Conservation (phyloP, 2,329 filamentous ascomycete species). For the Hirsutella thompsonii region DNA sequence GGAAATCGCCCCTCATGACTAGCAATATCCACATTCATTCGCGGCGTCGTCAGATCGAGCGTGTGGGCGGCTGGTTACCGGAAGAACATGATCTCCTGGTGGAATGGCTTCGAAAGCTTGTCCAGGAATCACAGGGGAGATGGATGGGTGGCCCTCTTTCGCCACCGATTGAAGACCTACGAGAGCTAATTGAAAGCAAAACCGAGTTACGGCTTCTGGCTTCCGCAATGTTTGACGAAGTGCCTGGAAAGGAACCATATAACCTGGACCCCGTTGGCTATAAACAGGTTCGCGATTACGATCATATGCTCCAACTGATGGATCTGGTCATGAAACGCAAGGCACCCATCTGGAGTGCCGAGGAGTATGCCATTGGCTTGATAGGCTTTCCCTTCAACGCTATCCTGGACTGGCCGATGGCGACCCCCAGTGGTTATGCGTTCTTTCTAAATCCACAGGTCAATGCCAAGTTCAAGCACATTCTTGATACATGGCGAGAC, state of each 20-base stretch:
- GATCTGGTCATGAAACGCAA: slow-evolving; percentile 6
- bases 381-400: slow-evolving; percentile 44
- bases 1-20: neutral
- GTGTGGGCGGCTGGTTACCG: slow-evolving; percentile 5
- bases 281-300: slow-evolving; percentile 7
- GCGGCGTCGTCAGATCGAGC: neutral
- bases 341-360: slow-evolving; percentile 9
- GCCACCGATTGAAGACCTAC: slow-evolving; percentile 2
- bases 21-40: neutral
- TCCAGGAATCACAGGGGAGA: neutral
- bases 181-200: slow-evolving; percentile 6
- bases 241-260: slow-evolving; percentile 11
- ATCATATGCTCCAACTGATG: slow-evolving; percentile 11
- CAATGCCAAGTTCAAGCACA: slow-evolving; percentile 35
- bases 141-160: neutral
- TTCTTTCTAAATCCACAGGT: slow-evolving; percentile 40
- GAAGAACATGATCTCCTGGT: neutral
- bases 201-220: slow-evolving; percentile 12
- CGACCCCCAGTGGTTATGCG: slow-evolving; percentile 36
- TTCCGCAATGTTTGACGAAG: slow-evolving; percentile 9
- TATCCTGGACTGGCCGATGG: slow-evolving; percentile 47
- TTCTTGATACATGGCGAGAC: slow-evolving; percentile 31
- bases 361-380: slow-evolving; percentile 18
- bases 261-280: slow-evolving; percentile 5
- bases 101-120: slow-evolving; percentile 1